A percentile compares a stretch with the other conserved stretches of the same genome.
These are phyloP conservation scores for Xylaria sp. DNA, from an alignment of 2,329 filamentous ascomycete genomes.

Conservation along the genomic window DNA sequence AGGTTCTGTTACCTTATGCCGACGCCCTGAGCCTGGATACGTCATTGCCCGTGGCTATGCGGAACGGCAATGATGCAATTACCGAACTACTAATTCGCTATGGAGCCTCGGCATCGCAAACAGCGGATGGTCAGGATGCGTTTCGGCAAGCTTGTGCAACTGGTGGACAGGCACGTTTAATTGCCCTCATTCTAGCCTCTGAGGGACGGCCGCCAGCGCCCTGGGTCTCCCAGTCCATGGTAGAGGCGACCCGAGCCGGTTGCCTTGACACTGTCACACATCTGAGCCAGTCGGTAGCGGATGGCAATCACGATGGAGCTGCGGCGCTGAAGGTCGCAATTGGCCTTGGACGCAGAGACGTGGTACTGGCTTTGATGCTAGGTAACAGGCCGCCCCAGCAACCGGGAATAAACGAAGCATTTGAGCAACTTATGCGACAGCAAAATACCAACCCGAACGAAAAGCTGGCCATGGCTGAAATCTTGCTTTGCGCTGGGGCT, in stretches of 20 bases:
- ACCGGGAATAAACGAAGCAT: conserved; percentile 61
- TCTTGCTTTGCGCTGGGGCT: conserved; percentile 68
- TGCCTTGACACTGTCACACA: conserved; percentile 62
- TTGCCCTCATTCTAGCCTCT: conserved; percentile 62
- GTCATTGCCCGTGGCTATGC: conserved; percentile 62
- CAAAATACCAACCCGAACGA: conserved; percentile 59
- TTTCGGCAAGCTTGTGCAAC: conserved; percentile 63
- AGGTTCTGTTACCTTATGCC: conserved; percentile 64
- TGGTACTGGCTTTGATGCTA: conserved; percentile 65
- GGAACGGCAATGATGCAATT: conserved; percentile 56
- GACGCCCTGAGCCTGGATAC: conserved; percentile 62
- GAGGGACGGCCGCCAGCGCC: conserved; percentile 58
- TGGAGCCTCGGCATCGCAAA: conserved; percentile 61
- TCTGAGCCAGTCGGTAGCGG: conserved; percentile 63
- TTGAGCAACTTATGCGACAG: conserved; percentile 59
- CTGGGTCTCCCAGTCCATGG: conserved; percentile 62
- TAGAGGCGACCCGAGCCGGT: conserved; percentile 61
- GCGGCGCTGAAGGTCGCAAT: conserved; percentile 65
- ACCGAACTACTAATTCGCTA: conserved; percentile 62
- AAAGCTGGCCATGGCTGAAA: conserved; percentile 64
- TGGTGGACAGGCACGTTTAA: conserved; percentile 58
- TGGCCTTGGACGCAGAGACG: conserved; percentile 61
- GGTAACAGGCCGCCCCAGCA: conserved; percentile 63
- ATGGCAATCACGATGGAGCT: conserved; percentile 63
- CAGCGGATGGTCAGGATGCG: conserved; percentile 62